These are phyloP conservation scores for Tarenaya hassleriana DNA, from an alignment of 345 rosid species.

Conservation along the genomic window DNA sequence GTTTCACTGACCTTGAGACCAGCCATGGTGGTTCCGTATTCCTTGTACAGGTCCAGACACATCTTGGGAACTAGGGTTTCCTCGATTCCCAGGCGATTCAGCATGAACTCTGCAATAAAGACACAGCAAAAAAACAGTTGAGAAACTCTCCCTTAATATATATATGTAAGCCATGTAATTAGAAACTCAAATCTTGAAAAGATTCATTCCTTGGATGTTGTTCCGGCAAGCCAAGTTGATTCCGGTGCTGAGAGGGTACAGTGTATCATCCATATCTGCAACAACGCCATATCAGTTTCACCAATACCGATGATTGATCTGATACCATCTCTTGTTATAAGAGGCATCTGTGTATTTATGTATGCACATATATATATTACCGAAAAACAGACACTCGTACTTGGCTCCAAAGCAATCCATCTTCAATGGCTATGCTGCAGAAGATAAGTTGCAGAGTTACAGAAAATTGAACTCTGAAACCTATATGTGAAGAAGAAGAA, in stretches of 20 bases:
- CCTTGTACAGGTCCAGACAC: slow-evolving; percentile 82
- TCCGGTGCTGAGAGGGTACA: slow-evolving; percentile 70
- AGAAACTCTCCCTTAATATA: not conserved
- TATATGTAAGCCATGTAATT: not conserved
- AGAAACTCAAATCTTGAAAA: slow-evolving; percentile 15
- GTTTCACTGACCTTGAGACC: slow-evolving; percentile 97
- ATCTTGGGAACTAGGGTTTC: slow-evolving; percentile 77
- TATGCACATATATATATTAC: slow-evolving; percentile 29
- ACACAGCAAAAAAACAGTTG: slow-evolving; percentile 8
- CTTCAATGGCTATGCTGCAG: slow-evolving; percentile 29
- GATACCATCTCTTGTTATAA: slow-evolving; percentile 1
- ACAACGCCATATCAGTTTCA: no score
- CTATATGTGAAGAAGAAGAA: no score
- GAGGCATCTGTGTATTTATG: slow-evolving; percentile 4
- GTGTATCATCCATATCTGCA: slow-evolving; percentile 84
- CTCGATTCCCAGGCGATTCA: slow-evolving; percentile 53
- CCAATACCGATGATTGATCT: slow-evolving; percentile 2
- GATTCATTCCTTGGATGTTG: slow-evolving; percentile 61
- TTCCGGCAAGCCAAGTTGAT: slow-evolving; percentile 80
- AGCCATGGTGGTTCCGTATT: slow-evolving; percentile 96
- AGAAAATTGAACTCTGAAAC: no score
- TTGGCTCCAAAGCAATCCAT: slow-evolving; percentile 57
- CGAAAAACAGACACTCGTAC: slow-evolving; percentile 80
- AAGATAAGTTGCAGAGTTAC: not conserved
- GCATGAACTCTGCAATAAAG: slow-evolving; percentile 59